phyloP scores from a whole-genome alignment of 495 filamentous ascomycete genomes.

The Aspergillus bridgeri region DNA sequence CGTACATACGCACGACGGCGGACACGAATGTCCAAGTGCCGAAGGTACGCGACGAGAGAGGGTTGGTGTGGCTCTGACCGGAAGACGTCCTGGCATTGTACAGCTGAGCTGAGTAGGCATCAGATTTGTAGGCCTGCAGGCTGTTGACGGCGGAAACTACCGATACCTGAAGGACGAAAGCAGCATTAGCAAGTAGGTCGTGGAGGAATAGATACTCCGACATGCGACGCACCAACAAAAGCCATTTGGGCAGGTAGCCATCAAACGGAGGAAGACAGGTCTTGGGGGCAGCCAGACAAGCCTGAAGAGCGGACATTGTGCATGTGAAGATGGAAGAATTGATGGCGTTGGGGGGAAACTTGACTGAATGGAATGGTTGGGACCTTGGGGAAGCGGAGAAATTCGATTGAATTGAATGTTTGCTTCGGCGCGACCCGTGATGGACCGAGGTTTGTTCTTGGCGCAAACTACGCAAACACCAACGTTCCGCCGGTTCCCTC shows the following conservation, averaged over 20 bases:
- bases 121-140: conserved; percentile 72
- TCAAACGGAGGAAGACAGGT: conserved; percentile 51
- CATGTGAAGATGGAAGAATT: background rate
- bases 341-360: conserved; percentile 4
- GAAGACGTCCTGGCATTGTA: conserved; percentile 56
- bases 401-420: conserved; percentile 7
- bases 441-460: conserved; percentile 20
- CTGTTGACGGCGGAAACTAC: conserved; percentile 75
- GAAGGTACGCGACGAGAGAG: conserved; percentile 78
- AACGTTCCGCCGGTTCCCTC: conserved; percentile 2
- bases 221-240: conserved; percentile 51
- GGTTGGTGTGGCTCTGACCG: conserved; percentile 43
- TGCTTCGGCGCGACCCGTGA: too few relatives aligned
- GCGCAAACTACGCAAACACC: conserved; percentile 13
- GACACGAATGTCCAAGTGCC: conserved; percentile 87
- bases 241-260: conserved; percentile 64
- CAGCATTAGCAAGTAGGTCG: background rate
- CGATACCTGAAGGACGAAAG: conserved; percentile 54
- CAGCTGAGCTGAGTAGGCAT: conserved; percentile 70
- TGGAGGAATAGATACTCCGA: background rate
- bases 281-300: conserved; percentile 13
- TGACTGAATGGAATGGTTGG: conserved; percentile 3
- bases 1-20: conserved; percentile 73
- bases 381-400: background rate
- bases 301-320: background rate